Evolutionary conservation across 2,329 filamentous ascomycete genomes (phyloP).

Genomic region (Stagonosporopsis cucurbitacearum): DNA sequence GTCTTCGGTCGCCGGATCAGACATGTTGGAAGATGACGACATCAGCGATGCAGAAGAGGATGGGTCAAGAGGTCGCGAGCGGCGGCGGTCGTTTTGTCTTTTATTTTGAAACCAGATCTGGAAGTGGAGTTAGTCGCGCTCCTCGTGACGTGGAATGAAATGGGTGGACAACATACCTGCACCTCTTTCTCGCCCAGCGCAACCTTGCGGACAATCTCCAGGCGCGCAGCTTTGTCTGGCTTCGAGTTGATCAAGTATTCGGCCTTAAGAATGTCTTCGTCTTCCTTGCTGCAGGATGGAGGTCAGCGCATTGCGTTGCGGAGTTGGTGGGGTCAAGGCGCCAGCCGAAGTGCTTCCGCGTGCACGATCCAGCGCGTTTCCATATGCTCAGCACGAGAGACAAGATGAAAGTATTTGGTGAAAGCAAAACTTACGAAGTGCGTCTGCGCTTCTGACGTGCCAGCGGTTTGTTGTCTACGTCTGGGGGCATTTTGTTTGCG

Average conservation of each 20-base stretch:
- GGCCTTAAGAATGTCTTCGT: constrained; percentile 85
- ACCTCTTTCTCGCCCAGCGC: constrained; percentile 94
- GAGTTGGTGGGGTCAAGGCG: constrained; percentile 31
- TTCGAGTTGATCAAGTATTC: constrained; percentile 87
- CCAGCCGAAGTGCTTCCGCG: constrained; percentile 27
- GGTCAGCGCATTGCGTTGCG: constrained; percentile 34
- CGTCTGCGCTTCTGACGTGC: constrained; percentile 67
- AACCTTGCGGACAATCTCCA: constrained; percentile 83
- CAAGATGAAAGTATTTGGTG: constrained; percentile 20
- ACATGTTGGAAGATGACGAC: constrained; percentile 48
- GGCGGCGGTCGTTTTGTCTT: constrained; percentile 83
- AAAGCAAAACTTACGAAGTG: constrained; percentile 59
- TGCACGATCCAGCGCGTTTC: constrained; percentile 42
- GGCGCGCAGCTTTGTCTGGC: constrained; percentile 86
- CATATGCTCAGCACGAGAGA: constrained; percentile 26
- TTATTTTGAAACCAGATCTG: constrained; percentile 97
- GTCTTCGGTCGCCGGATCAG: constrained; percentile 43
- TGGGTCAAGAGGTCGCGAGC: constrained; percentile 74
- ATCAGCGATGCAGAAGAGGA: constrained; percentile 43
- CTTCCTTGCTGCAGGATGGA: constrained; percentile 60
- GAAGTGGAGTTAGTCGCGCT: constrained; percentile 32
- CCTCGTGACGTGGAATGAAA: constrained; percentile 35
- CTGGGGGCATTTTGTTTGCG: constrained; percentile 62
- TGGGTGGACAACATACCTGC: constrained; percentile 68
- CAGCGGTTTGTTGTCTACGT: constrained; percentile 65